Percentiles rank a stretch among this genome's conserved stretches.
Evolutionary conservation across 1,139 yeast genomes (phyloP).

Genomic region (Pichia sp.): DNA sequence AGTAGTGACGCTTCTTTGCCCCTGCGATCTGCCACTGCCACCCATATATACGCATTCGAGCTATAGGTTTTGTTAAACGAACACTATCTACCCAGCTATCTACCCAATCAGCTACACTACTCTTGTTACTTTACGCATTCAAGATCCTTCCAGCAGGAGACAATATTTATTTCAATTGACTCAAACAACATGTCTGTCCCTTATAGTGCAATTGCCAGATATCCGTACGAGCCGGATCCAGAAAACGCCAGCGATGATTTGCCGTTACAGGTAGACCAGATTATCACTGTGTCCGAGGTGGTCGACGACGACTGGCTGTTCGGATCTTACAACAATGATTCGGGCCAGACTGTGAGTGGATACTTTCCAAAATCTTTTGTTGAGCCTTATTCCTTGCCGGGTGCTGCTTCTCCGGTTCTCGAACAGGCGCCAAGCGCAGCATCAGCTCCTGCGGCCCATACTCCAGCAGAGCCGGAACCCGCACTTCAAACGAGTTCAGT

Average conservation of each 20-base stretch:
- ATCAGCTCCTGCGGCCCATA: too few species aligned
- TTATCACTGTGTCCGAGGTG: conserved; percentile 65
- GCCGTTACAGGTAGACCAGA: conserved; percentile 60
- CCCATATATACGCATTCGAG: too few species aligned
- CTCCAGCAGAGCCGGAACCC: background rate
- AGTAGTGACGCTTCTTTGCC: too few species aligned
- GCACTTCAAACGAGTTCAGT: background rate
- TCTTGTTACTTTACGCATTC: too few species aligned
- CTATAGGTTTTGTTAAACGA: too few species aligned
- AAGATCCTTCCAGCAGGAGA: too few species aligned
- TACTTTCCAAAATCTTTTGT: conserved; percentile 90
- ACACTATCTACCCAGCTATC: too few species aligned
- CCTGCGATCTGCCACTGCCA: too few species aligned
- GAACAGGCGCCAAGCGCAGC: background rate
- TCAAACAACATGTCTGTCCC: conserved; percentile 20
- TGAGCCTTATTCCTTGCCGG: conserved; percentile 29
- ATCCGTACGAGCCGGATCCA: conserved; percentile 30
- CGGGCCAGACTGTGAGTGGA: conserved; percentile 48
- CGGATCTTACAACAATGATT: conserved; percentile 41
- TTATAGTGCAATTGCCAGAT: conserved; percentile 29
- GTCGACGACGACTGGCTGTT: conserved; percentile 92
- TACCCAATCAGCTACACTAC: too few species aligned
- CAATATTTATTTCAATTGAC: background rate
- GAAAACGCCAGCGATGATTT: conserved; percentile 66
- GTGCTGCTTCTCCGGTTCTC: background rate